Evolutionary conservation across 805 yeast species (phyloP), one percentile per base, ranked within the genome.

Genomic region (Huiozyma naganishii): DNA sequence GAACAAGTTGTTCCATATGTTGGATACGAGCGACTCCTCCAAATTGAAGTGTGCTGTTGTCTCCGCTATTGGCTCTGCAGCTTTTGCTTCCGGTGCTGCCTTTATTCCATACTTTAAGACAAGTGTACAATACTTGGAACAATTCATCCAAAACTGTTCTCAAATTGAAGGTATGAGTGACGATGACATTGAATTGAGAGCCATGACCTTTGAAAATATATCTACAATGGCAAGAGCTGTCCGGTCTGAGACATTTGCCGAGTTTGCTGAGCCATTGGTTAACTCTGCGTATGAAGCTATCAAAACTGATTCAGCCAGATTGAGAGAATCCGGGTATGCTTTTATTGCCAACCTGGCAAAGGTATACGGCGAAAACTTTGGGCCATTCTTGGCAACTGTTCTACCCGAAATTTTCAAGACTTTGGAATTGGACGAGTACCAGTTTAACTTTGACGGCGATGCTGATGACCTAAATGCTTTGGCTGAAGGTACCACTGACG

Each of bases 201-300:
- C 95, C 32, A 74, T 80, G 62, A 86, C 97, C 43, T 81, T 92
- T 53, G 99, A 92, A 70, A 83, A 92, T 58, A 77, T 92, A 52
- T 84, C 96, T 38, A 83, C 96, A 11, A 80, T 92, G 83, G 97
- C 95, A 44, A 78, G 89, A 64, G 97, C 99, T 45, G 97, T 92
- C 47, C 95, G 97, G 50, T 83, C 92, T 44, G 90, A 83, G 54
- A 72, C 87, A 0, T 92, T 92, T 68, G 77, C 85, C 36, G 78
- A 83, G 38, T 87, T 76, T 62, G 95, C 96, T 41, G 80, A 80
- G 59, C 90, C 95, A 27, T 74, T 89, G 62, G 85, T 88, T 53
- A 83, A 84, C 60, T 86, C 96, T 47, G 89, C 96, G 29, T 83
- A 86, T 60, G 71, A 71, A 45, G 80, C 95, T 44, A 74, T 90